Base-by-base conservation (phyloP, 164 flowering plant species). In the Nelumbo lutea region DNA sequence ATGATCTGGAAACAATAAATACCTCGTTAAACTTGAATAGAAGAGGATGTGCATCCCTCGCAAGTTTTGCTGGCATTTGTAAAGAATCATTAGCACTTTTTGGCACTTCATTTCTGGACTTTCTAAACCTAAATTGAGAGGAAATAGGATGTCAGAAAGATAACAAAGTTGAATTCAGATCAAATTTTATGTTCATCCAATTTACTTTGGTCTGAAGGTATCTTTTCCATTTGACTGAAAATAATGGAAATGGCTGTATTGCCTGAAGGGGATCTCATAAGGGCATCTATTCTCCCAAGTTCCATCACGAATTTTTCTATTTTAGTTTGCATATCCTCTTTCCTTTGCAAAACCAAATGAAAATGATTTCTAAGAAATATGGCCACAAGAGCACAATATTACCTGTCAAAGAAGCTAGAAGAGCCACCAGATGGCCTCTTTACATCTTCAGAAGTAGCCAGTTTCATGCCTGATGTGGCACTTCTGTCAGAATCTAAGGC, bases 11-110 rank as follows among this genome's bases (percentile, higher is more conserved):
- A 60, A 44, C 27, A 38, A 42, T 42, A 53, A 5, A 45, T 85
- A 91, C 97, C 97, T 93, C 96, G 76, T 91, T 93, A 70, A 84
- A 93, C 77, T 93, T 93, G 67, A 93, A 91, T 43, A 93, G 68
- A 46, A 93, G 62, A 63, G 96, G 96, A 60, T 85, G 89, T 41
- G 79, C 76, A 76, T 89, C 89, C 79, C 91, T 86, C 76, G 81
- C 89, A 62, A 53, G 27, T 27, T 84, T 83, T 66, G 77, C 84
- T 53, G 72, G 68, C 76, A 79, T 81, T 64, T 67, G 77, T 70
- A 45, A 65, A 59, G 61, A 43, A 48, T 39, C 65, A 56, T 79
- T 79, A 44, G 77, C 48, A 76, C 64, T 65, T 67, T 79, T 75
- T 68, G 84, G 76, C 67, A 73, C 84, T 70, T 82, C 78, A 66